A percentile compares a stretch with the other conserved stretches of the same genome.
Evolutionary conservation across 169 alveolate species (phyloP).

Genomic region (Plasmodium coatneyi): DNA sequence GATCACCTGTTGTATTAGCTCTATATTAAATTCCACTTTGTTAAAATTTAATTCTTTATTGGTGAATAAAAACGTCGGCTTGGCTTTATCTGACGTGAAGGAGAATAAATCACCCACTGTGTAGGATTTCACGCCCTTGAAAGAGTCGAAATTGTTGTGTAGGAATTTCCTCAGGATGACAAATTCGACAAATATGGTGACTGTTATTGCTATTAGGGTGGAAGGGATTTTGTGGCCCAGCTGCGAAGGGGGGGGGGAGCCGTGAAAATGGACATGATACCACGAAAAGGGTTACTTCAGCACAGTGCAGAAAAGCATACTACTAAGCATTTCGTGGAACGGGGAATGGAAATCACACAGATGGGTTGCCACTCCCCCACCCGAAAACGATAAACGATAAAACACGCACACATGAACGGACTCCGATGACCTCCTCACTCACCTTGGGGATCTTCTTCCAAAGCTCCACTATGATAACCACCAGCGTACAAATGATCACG

Average conservation of each 20-base stretch:
- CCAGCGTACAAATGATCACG: conserved; percentile 43
- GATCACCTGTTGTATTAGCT: conserved; percentile 73
- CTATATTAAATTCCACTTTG: conserved; percentile 75
- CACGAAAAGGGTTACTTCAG: neutral
- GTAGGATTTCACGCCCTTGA: conserved; percentile 78
- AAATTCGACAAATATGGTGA: conserved; percentile 79
- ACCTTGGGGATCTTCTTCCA: conserved; percentile 75
- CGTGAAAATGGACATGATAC: neutral
- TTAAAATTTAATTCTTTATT: conserved; percentile 68
- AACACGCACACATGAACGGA: neutral
- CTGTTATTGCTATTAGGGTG: conserved; percentile 80
- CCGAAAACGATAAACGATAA: neutral
- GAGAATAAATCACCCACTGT: conserved; percentile 84
- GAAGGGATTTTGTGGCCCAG: conserved; percentile 78
- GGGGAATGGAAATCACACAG: neutral
- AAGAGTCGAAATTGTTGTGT: conserved; percentile 63
- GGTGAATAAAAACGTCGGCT: conserved; percentile 75
- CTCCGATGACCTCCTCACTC: neutral
- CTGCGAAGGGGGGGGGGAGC: neutral
- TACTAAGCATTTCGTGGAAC: neutral
- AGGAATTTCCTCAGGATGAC: conserved; percentile 30
- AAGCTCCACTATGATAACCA: conserved; percentile 59
- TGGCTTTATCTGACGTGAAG: conserved; percentile 79
- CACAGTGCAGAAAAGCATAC: neutral
- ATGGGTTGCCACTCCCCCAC: neutral